phyloP scores from a whole-genome alignment of 148 eudicot species.

The Polygonum aviculare region DNA sequence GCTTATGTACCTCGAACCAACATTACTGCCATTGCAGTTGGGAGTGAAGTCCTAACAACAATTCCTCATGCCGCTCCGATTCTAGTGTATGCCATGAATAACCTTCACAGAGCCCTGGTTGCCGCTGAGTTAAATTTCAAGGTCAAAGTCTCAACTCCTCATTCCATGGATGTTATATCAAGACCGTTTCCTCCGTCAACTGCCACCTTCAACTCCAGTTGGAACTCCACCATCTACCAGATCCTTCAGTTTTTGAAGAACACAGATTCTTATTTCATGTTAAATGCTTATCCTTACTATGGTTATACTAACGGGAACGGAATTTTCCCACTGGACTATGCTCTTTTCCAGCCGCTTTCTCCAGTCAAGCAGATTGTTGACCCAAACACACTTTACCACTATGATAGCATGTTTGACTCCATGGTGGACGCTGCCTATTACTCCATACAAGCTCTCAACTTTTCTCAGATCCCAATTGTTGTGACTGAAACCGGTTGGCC shows the following conservation, averaged over 20 bases:
- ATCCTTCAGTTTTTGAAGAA: conserved; percentile 73
- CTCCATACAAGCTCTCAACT: conserved; percentile 56
- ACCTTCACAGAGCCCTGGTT: conserved; percentile 72
- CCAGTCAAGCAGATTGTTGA: conserved; percentile 85
- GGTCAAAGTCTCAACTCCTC: conserved; percentile 82
- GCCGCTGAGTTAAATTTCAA: conserved; percentile 66
- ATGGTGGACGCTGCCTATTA: conserved; percentile 90
- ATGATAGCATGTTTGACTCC: conserved; percentile 90
- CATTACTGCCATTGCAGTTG: conserved; percentile 73
- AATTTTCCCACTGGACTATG: conserved; percentile 81
- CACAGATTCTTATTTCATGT: conserved; percentile 78
- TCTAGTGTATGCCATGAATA: conserved; percentile 69
- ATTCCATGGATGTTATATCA: conserved; percentile 71
- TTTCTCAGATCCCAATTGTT: conserved; percentile 63
- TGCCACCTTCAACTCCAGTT: conserved; percentile 69
- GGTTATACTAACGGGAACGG: conserved; percentile 61
- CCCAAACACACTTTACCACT: conserved; percentile 77
- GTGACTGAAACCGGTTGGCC: conserved; percentile 99
- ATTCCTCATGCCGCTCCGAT: conserved; percentile 70
- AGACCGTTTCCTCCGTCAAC: conserved; percentile 87
- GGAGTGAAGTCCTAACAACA: conserved; percentile 65
- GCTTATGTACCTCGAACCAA: conserved; percentile 78
- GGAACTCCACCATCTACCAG: conserved; percentile 63
- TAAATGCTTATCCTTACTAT: conserved; percentile 83
- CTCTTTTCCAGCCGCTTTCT: conserved; percentile 66